Evolutionary conservation across 208 protist genomes (phyloP), one percentile per base, ranked within the genome.

Genomic region (Trypanosoma rangeli): DNA sequence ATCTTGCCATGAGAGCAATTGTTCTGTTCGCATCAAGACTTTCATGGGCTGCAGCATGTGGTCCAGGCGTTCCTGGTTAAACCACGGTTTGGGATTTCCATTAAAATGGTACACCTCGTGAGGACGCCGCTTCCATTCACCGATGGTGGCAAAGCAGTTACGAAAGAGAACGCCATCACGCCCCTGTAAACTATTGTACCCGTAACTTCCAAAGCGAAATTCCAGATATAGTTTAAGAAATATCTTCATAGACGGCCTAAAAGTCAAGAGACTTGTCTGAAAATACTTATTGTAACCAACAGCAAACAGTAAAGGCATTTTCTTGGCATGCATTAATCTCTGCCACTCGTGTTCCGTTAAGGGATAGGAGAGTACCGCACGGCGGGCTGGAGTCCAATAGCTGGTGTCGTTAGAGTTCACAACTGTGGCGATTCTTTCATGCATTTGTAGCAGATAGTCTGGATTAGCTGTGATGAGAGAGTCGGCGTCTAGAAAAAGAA

Each of bases 221-320:
- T 79, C 74, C n/a, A 79, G 49, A 44, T 66, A 70, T 24, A 79
- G 39, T 13, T 76, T 69, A 1, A 70, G n/a, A 58, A 79, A 79
- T n/a, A 79, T 54, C 8, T 74, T 64, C 22, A 69, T 31, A 20
- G 62, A 70, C n/a, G 74, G 74, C 52, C 59, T 28, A n/a, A 79
- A n/a, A 61, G 65, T 48, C 28, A 79, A n/a, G 13, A 78, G 46
- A 46, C 62, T 55, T 0, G 74, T 75, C 58, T 79, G 68, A 65
- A 79, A 79, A 33, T 79, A 79, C 1, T 53, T 8, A 1, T 54
- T 5, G 42, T 54, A 20, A n/a, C 58, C 69, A 53, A 74, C 69
- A 55, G 68, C 74, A 66, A 69, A 66, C 5, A 76, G 15, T 13
- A 46, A 29, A 62, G 63, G 63, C 18, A 55, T 22, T 64, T 26